These are phyloP conservation scores for Myxozyma udenii DNA, from an alignment of 805 yeast species.

Conservation along the genomic window DNA sequence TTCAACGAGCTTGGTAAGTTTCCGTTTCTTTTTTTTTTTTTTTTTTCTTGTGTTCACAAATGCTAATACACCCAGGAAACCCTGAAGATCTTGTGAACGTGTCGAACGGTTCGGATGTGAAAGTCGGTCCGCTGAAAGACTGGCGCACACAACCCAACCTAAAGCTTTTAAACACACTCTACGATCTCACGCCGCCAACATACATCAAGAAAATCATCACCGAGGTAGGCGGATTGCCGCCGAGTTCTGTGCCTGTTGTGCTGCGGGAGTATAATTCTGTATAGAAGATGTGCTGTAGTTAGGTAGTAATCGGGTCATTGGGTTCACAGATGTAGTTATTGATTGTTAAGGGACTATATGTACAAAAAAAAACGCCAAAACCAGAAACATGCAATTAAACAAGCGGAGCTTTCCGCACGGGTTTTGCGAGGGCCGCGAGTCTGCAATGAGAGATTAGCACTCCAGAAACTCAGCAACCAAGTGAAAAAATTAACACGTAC, in stretches of 20 bases:
- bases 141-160: constrained; percentile 41
- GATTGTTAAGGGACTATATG: not conserved
- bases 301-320: not conserved
- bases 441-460: not conserved
- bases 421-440: not conserved
- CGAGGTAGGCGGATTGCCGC: constrained; percentile 93
- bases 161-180: constrained; percentile 78
- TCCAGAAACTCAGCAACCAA: not conserved
- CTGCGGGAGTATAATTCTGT: constrained; percentile 78
- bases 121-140: constrained; percentile 29
- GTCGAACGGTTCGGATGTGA: constrained; percentile 31
- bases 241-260: constrained; percentile 97
- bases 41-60: not conserved
- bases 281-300: not conserved
- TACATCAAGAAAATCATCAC: constrained; percentile 92
- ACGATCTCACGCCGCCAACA: constrained; percentile 91
- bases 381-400: not conserved
- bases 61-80: constrained; percentile 20
- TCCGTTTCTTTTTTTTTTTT: not conserved
- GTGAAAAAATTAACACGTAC: not conserved
- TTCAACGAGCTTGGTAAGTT: constrained; percentile 64
- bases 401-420: not conserved
- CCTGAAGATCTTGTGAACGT: constrained; percentile 37
- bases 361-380: not conserved
- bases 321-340: not conserved